phyloP scores from a whole-genome alignment of 1,284 basidiomycete genomes.

The Uromyces viciae-fabae region DNA sequence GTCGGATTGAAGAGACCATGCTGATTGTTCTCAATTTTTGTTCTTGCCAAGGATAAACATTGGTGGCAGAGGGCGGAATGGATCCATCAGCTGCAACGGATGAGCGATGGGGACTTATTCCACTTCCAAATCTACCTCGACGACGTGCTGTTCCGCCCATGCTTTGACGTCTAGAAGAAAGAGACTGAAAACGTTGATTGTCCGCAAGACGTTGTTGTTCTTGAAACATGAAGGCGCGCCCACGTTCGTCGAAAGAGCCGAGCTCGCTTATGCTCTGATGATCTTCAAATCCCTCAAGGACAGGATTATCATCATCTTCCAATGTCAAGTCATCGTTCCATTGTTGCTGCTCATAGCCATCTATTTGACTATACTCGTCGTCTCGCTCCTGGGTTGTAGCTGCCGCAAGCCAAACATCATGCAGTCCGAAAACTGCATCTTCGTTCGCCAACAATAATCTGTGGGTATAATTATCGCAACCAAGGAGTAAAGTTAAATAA shows the following conservation, averaged over 20 bases:
- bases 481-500: too few species aligned
- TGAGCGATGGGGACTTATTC: constrained; percentile 19
- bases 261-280: background rate
- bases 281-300: background rate
- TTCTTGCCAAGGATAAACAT: constrained; percentile 18
- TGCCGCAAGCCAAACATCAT: constrained; percentile 86
- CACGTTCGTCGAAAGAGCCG: constrained; percentile 33
- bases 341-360: constrained; percentile 59
- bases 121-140: constrained; percentile 45
- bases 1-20: constrained; percentile 60
- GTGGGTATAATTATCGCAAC: too few species aligned
- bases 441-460: constrained; percentile 66
- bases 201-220: constrained; percentile 46
- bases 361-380: constrained; percentile 65
- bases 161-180: constrained; percentile 50
- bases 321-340: constrained; percentile 56
- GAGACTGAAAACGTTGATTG: constrained; percentile 53
- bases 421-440: constrained; percentile 79
- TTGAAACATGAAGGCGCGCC: constrained; percentile 25
- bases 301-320: constrained; percentile 53
- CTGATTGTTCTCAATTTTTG: constrained; percentile 17
- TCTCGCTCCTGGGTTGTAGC: constrained; percentile 68
- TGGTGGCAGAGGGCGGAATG: background rate
- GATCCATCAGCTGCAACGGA: background rate
- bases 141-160: constrained; percentile 43